Percentiles rank a stretch among this genome's conserved stretches.
Conservation (phyloP, 2,329 filamentous ascomycete genomes). For the Aspergillus latus region DNA sequence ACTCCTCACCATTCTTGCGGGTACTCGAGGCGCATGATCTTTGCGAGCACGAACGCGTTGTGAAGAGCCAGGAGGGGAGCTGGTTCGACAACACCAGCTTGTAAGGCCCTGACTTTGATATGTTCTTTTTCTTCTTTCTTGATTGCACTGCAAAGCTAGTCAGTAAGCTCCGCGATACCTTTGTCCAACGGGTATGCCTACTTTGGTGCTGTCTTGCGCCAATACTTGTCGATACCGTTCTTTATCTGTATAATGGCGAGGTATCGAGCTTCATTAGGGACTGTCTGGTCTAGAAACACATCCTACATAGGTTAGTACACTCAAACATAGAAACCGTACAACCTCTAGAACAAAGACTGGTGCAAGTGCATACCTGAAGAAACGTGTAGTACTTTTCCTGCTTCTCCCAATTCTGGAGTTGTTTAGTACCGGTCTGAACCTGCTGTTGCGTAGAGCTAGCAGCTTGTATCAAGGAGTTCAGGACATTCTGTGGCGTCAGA, state of each 20-base stretch:
- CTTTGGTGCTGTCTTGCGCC: conserved; percentile 76
- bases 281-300: conserved; percentile 75
- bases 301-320: conserved; percentile 51
- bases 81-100: conserved; percentile 74
- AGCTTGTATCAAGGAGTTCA: conserved; percentile 63
- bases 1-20: conserved; percentile 70
- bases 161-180: conserved; percentile 13
- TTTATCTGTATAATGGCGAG: conserved; percentile 92
- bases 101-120: conserved; percentile 73
- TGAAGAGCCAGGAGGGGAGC: conserved; percentile 76
- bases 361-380: conserved; percentile 57
- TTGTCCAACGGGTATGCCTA: conserved; percentile 34
- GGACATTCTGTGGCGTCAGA: conserved; percentile 63
- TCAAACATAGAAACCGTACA: not conserved
- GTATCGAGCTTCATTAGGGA: conserved; percentile 77
- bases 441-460: conserved; percentile 64
- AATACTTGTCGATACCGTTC: conserved; percentile 93
- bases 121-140: conserved; percentile 69
- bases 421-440: conserved; percentile 65
- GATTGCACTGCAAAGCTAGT: conserved; percentile 51
- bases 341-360: not conserved
- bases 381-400: conserved; percentile 65
- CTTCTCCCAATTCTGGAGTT: conserved; percentile 70
- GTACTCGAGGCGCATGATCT: conserved; percentile 86
- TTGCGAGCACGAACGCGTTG: conserved; percentile 85